phyloP scores from a whole-genome alignment of 192 early-diverging fungal genomes.

The Backusella macrospora region DNA sequence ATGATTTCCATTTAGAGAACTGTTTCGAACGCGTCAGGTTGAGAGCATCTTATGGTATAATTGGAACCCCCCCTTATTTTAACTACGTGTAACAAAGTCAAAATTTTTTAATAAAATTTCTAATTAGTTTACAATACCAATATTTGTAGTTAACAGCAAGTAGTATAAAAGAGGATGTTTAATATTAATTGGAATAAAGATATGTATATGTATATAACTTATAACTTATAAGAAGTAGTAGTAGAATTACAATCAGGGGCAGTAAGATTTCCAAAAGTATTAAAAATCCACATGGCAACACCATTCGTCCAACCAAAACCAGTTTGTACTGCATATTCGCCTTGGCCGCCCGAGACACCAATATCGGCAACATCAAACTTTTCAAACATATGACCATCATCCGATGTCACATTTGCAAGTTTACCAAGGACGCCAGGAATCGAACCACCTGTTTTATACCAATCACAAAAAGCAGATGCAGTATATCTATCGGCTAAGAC shows the following conservation, averaged over 20 bases:
- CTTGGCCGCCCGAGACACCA: constrained; percentile 56
- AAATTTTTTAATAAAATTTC: too few relatives aligned
- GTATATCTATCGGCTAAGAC: constrained; percentile 55
- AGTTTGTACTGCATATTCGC: constrained; percentile 68
- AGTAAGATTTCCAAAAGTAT: constrained; percentile 35
- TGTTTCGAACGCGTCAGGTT: too few relatives aligned
- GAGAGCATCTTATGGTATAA: too few relatives aligned
- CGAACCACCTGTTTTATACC: constrained; percentile 68
- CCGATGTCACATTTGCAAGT: constrained; percentile 36
- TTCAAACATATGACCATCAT: constrained; percentile 75
- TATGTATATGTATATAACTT: neutral
- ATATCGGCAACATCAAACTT: constrained; percentile 59
- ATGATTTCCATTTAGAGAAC: too few relatives aligned
- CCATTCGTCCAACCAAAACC: constrained; percentile 82
- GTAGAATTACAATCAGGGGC: constrained; percentile 35
- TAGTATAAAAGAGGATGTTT: too few relatives aligned
- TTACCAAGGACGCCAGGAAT: constrained; percentile 50
- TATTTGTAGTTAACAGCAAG: too few relatives aligned
- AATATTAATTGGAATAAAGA: too few relatives aligned
- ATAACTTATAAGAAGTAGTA: neutral
- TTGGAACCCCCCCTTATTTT: too few relatives aligned
- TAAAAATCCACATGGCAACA: constrained; percentile 63
- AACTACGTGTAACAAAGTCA: too few relatives aligned
- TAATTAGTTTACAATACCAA: too few relatives aligned
- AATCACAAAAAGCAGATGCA: constrained; percentile 63